Percentiles rank a stretch among this genome's conserved stretches.
Evolutionary conservation across 2,329 filamentous ascomycete species (phyloP).

Genomic region (Simplicillium aogashimaense): DNA sequence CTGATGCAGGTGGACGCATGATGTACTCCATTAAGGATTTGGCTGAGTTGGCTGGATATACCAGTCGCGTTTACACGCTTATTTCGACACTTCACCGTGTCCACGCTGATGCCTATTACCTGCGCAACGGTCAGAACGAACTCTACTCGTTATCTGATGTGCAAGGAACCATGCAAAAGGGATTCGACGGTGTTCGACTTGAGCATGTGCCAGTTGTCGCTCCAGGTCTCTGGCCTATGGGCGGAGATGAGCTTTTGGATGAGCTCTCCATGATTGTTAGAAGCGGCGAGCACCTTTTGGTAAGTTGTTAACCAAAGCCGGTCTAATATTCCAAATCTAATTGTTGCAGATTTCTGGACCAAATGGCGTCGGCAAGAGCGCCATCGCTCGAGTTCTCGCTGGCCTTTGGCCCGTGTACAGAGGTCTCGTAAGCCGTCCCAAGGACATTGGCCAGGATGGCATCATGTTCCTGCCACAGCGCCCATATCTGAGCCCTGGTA

Average conservation of each 20-base stretch:
- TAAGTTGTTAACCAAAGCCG: slow-evolving; percentile 18
- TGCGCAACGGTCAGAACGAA: slow-evolving; percentile 58
- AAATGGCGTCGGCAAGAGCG: slow-evolving; percentile 89
- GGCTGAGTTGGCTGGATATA: slow-evolving; percentile 90
- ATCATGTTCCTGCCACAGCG: slow-evolving; percentile 98
- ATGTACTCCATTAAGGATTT: slow-evolving; percentile 99
- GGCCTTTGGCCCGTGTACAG: slow-evolving; percentile 96
- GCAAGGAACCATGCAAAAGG: slow-evolving; percentile 87
- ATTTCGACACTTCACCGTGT: slow-evolving; percentile 92
- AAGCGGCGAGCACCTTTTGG: slow-evolving; percentile 80
- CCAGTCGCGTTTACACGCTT: slow-evolving; percentile 87
- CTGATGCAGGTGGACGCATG: slow-evolving; percentile 93
- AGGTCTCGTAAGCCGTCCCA: slow-evolving; percentile 80
- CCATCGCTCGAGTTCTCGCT: slow-evolving; percentile 77
- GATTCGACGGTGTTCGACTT: slow-evolving; percentile 87
- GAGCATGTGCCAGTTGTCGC: slow-evolving; percentile 92
- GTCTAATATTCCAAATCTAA: background rate
- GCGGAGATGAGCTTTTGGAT: slow-evolving; percentile 85
- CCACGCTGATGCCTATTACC: slow-evolving; percentile 80
- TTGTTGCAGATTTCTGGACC: slow-evolving; percentile 65
- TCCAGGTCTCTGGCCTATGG: slow-evolving; percentile 76
- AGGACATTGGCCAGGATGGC: slow-evolving; percentile 70
- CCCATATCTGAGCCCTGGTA: slow-evolving; percentile 85
- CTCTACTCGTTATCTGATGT: slow-evolving; percentile 84
- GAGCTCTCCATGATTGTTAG: slow-evolving; percentile 83